A percentile compares a stretch with the other conserved stretches of the same genome.
Evolutionary conservation across 257 asterid species (phyloP).

Genomic region (Craterostigma plantagineum): DNA sequence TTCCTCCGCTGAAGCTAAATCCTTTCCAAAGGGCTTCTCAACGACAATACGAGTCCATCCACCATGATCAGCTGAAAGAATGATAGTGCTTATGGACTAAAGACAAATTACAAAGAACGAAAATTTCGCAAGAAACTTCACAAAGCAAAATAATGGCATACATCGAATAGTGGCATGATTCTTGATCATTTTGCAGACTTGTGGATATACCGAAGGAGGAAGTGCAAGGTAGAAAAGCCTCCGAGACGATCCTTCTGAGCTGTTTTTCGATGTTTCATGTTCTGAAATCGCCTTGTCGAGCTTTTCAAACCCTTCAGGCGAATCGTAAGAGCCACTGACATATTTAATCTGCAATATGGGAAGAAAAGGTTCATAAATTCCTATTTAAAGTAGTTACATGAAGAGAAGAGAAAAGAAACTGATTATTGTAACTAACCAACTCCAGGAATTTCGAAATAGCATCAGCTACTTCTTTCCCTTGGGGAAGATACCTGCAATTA

Average conservation of each 20-base stretch:
- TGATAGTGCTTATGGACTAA: too few relatives aligned
- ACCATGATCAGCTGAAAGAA: conserved; percentile 66
- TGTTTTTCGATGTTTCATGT: conserved; percentile 65
- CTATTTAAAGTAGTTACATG: too few relatives aligned
- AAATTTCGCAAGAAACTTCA: too few relatives aligned
- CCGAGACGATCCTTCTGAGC: conserved; percentile 61
- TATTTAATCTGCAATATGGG: conserved; percentile 57
- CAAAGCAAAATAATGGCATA: conserved; percentile 12
- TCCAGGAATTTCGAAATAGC: conserved; percentile 47
- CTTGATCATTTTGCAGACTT: conserved; percentile 91
- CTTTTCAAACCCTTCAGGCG: conserved; percentile 68
- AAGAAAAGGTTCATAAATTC: neutral
- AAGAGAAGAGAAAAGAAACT: too few relatives aligned
- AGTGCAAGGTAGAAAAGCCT: conserved; percentile 96
- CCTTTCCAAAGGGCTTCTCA: conserved; percentile 98
- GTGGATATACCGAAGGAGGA: conserved; percentile 98
- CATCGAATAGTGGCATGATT: conserved; percentile 51
- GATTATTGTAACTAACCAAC: conserved; percentile 38
- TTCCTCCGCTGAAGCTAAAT: conserved; percentile 86
- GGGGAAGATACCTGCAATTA: conserved; percentile 51
- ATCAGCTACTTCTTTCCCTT: conserved; percentile 31
- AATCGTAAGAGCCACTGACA: conserved; percentile 81
- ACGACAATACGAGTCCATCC: conserved; percentile 99
- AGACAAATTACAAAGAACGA: too few relatives aligned
- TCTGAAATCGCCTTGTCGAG: conserved; percentile 68